phyloP scores from a whole-genome alignment of 768 basidiomycete genomes.

The Pleurotus djamor region DNA sequence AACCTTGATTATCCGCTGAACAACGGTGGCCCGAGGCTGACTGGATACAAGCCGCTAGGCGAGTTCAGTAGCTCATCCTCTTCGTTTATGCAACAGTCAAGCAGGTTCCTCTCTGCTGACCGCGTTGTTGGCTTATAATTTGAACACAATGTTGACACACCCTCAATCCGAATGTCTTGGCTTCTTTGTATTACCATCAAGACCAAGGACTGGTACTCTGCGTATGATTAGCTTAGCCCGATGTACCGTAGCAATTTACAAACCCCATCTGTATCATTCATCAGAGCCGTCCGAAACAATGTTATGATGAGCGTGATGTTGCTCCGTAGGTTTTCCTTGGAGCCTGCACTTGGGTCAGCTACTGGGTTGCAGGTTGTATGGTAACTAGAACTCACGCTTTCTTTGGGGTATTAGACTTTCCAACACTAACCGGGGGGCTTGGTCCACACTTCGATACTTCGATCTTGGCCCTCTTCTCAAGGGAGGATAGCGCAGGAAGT shows the following conservation, averaged over 20 bases:
- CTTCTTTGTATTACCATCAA: too few relatives aligned
- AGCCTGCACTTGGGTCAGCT: neutral
- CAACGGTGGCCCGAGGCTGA: neutral
- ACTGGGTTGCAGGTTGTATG: neutral
- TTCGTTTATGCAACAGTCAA: neutral
- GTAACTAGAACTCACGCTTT: neutral
- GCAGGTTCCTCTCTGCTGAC: neutral
- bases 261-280: neutral
- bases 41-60: neutral
- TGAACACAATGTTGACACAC: too few relatives aligned
- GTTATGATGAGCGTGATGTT: neutral
- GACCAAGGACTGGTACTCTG: too few relatives aligned
- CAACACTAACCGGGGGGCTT: neutral
- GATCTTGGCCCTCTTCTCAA: neutral
- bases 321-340: neutral
- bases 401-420: neutral
- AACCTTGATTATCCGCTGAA: neutral
- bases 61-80: neutral
- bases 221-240: too few relatives aligned
- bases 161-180: too few relatives aligned
- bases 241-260: too few relatives aligned
- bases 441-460: neutral
- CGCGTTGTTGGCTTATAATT: too few relatives aligned
- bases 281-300: neutral
- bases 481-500: neutral